A percentile compares a stretch with the other conserved stretches of the same genome.
These are phyloP conservation scores for Colletotrichum zoysiae DNA, from an alignment of 2,329 filamentous ascomycete species.

Conservation along the genomic window DNA sequence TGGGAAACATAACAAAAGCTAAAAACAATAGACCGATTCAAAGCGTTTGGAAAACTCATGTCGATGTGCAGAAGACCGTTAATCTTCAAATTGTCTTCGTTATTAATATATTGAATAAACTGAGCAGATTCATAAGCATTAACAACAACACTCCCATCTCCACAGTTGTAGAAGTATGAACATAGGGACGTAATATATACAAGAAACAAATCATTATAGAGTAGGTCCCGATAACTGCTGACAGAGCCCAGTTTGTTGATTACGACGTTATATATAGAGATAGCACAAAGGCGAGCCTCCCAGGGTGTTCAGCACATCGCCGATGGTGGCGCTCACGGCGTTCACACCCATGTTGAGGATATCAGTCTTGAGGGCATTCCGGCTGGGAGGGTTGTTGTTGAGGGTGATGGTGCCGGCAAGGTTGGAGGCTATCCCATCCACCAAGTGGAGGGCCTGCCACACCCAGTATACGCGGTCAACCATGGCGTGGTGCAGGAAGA, in stretches of 20 bases:
- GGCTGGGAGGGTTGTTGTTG: slow-evolving; percentile 43
- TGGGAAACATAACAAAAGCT: no score
- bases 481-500: slow-evolving; percentile 47
- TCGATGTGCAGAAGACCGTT: no score
- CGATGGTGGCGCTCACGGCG: slow-evolving; percentile 47
- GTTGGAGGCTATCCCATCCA: slow-evolving; percentile 33
- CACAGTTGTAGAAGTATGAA: background rate
- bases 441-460: slow-evolving; percentile 47
- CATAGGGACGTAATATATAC: background rate
- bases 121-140: no score
- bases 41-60: no score
- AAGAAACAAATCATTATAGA: background rate
- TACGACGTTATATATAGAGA: slow-evolving; percentile 44
- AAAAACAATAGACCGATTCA: no score
- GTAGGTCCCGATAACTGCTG: fast-evolving
- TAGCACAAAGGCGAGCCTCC: slow-evolving; percentile 53
- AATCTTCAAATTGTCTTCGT: no score
- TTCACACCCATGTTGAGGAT: slow-evolving; percentile 47
- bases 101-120: no score
- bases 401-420: slow-evolving; percentile 45
- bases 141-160: background rate
- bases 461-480: slow-evolving; percentile 48
- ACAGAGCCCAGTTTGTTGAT: no score
- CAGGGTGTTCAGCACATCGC: slow-evolving; percentile 49
- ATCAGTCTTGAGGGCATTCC: slow-evolving; percentile 44